A percentile compares a stretch with the other conserved stretches of the same genome.
phyloP scores from a whole-genome alignment of 2,329 filamentous ascomycete genomes.

The Magnaporthiopsis rhizophila region DNA sequence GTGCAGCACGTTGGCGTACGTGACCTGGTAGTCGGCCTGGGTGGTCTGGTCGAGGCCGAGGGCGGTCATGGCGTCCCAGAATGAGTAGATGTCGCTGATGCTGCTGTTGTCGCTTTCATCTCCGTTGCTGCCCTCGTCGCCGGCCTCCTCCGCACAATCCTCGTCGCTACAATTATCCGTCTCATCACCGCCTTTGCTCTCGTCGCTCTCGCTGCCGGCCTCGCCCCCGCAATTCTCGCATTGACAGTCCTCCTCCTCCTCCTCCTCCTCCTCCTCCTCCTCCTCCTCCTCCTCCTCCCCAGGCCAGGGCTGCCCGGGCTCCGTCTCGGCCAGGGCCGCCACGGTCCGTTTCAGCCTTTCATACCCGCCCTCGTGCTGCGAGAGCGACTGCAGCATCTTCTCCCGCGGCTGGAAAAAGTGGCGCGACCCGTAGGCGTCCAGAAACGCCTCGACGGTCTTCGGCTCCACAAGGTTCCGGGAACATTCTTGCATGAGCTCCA shows the following conservation, averaged over 20 bases:
- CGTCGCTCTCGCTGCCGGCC: too few species aligned
- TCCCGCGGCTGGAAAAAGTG: conserved; percentile 1
- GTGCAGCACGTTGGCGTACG: background rate
- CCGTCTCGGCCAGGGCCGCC: background rate
- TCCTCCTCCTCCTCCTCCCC: too few species aligned
- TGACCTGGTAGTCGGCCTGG: conserved; percentile 1
- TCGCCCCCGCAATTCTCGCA: too few species aligned
- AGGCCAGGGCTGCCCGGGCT: background rate
- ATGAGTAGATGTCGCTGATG: background rate
- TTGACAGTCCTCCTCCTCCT: too few species aligned
- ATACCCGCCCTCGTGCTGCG: background rate
- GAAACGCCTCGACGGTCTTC: background rate
- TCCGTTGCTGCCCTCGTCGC: too few species aligned
- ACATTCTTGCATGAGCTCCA: too few species aligned
- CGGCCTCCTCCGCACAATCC: too few species aligned
- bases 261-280: too few species aligned
- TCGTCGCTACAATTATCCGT: too few species aligned
- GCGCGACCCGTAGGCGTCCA: background rate
- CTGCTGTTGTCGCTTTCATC: too few species aligned
- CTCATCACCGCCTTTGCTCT: too few species aligned
- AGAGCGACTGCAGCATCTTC: background rate
- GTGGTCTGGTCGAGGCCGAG: background rate
- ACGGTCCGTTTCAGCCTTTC: background rate
- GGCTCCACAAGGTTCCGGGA: too few species aligned
- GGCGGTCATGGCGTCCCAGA: background rate